A percentile compares a stretch with the other conserved stretches of the same genome.
phyloP scores from a whole-genome alignment of 2,329 filamentous ascomycete species.

The Stenocarpella maydis region DNA sequence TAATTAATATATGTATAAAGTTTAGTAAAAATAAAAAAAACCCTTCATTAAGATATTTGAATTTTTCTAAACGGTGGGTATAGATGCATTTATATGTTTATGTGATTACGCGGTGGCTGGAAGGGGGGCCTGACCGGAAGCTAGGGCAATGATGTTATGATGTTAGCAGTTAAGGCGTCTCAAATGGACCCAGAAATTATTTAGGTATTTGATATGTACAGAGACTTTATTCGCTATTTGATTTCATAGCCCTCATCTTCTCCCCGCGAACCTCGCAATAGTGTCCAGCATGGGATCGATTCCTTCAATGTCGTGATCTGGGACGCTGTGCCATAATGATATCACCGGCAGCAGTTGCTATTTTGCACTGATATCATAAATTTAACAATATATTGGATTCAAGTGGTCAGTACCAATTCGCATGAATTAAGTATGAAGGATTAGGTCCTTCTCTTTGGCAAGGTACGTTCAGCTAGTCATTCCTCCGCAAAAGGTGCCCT shows the following conservation, averaged over 20 bases:
- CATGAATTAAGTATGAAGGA: not conserved
- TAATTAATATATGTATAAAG: too few species aligned
- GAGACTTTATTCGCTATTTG: not conserved
- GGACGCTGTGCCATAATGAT: too few species aligned
- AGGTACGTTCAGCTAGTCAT: not conserved
- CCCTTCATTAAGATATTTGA: too few species aligned
- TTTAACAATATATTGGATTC: not conserved
- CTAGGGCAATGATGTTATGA: slow-evolving; percentile 2
- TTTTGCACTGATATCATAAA: not conserved
- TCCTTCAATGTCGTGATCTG: too few species aligned
- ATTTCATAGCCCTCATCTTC: not conserved
- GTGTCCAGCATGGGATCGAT: not conserved
- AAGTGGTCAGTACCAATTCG: too few species aligned
- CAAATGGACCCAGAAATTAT: not conserved
- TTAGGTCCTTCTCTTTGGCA: not conserved
- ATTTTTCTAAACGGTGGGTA: too few species aligned
- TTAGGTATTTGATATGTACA: not conserved
- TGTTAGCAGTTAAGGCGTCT: slow-evolving; percentile 4
- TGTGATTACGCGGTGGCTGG: too few species aligned
- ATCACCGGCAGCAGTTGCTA: not conserved
- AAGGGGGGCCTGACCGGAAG: too few species aligned
- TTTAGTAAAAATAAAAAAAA: too few species aligned
- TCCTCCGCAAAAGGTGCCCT: not conserved
- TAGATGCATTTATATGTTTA: too few species aligned
- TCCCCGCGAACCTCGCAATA: not conserved